Conservation (phyloP, 78 protist species). For the Guillardia theta region DNA sequence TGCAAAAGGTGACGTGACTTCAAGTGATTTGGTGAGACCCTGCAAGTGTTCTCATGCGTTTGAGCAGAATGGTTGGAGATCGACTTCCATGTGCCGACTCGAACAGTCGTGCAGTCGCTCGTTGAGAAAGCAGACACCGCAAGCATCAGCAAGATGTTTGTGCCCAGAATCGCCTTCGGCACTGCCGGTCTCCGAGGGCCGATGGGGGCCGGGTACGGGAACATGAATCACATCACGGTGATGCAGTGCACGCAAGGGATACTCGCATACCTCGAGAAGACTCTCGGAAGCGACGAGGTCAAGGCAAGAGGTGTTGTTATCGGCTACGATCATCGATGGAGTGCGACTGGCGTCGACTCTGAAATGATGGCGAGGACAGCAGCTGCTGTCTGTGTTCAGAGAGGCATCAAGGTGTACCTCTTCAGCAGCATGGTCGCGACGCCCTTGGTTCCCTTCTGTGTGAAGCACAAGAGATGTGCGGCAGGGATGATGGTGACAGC, state of each 20-base stretch:
- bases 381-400: slow-evolving; percentile 70
- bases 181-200: slow-evolving; percentile 86
- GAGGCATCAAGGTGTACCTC: slow-evolving; percentile 67
- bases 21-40: not conserved
- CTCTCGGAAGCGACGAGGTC: not conserved
- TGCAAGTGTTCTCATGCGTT: not conserved
- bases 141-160: not conserved
- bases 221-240: slow-evolving; percentile 92
- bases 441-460: slow-evolving; percentile 62
- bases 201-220: slow-evolving; percentile 88
- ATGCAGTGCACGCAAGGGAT: slow-evolving; percentile 66
- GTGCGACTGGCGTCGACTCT: slow-evolving; percentile 53
- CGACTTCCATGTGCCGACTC: not conserved
- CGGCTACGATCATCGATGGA: slow-evolving; percentile 87
- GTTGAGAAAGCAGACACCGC: not conserved
- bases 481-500: slow-evolving; percentile 53
- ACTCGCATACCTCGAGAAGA: slow-evolving; percentile 30
- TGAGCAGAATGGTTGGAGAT: not conserved
- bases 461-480: slow-evolving; percentile 28
- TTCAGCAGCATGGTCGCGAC: slow-evolving; percentile 72
- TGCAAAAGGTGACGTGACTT: not conserved
- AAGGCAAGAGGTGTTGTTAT: slow-evolving; percentile 46
- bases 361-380: slow-evolving; percentile 74
- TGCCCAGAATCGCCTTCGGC: slow-evolving; percentile 44
- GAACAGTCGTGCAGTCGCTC: not conserved